Evolutionary conservation across 768 basidiomycete genomes (phyloP).

Genomic region (Neoboletus brunneissimus): DNA sequence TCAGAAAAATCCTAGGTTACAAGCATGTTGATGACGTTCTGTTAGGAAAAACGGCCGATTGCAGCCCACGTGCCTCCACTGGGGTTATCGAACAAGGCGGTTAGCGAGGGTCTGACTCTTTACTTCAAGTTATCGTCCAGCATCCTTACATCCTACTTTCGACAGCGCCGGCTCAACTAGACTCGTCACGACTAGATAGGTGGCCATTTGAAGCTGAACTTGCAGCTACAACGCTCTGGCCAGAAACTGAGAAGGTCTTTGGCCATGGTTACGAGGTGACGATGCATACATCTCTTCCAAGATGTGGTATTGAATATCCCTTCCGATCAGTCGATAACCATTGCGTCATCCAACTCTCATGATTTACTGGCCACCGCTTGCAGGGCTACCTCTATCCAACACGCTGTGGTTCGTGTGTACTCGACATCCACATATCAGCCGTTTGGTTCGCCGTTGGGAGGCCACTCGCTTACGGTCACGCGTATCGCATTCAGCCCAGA

Average conservation of each 20-base stretch:
- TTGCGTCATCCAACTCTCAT: conserved; percentile 70
- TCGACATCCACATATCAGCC: conserved; percentile 68
- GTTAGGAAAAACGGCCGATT: conserved; percentile 58
- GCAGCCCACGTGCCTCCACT: conserved; percentile 91
- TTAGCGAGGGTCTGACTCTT: conserved; percentile 53
- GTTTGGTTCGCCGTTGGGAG: conserved; percentile 69
- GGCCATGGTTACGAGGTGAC: conserved; percentile 94
- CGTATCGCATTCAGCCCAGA: conserved; percentile 87
- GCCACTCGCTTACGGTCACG: conserved; percentile 89
- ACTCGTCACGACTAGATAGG: conserved; percentile 22
- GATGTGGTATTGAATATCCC: not conserved
- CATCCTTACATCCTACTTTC: not conserved
- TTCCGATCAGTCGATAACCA: conserved; percentile 63
- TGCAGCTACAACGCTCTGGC: conserved; percentile 87
- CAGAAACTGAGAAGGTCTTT: conserved; percentile 94
- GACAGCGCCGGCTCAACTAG: conserved; percentile 18
- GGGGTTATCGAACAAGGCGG: conserved; percentile 91
- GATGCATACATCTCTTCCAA: not conserved
- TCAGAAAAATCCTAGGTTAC: not conserved
- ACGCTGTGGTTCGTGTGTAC: conserved; percentile 85
- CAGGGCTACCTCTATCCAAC: conserved; percentile 82
- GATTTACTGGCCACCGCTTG: conserved; percentile 84
- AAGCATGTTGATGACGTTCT: conserved; percentile 5
- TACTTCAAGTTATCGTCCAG: not conserved
- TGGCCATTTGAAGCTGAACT: conserved; percentile 92